Percentiles rank a stretch among this genome's conserved stretches.
Conservation (phyloP, 257 asterid genomes). For the Solanum piurae region DNA sequence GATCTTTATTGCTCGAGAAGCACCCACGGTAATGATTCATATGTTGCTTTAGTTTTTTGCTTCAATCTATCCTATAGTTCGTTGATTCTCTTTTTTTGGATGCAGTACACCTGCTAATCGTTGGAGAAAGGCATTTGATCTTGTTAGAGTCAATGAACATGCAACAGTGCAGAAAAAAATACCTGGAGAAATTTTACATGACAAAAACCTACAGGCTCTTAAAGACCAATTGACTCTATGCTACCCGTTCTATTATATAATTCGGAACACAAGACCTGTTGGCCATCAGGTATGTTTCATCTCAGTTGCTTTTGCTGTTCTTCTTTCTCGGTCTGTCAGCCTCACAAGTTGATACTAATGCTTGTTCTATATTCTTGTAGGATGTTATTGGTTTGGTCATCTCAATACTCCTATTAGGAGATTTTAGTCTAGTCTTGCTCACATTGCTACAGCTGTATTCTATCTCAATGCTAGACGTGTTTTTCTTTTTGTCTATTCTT, state of each 20-base stretch:
- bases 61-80: constrained; percentile 2
- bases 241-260: constrained; percentile 45
- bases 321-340: background rate
- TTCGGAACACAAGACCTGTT: constrained; percentile 61
- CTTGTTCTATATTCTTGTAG: constrained; percentile 31
- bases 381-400: constrained; percentile 77
- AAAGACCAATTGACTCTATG: constrained; percentile 38
- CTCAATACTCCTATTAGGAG: constrained; percentile 75
- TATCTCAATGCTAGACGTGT: constrained; percentile 48
- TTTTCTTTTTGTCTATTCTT: constrained; percentile 55
- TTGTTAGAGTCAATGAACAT: constrained; percentile 60
- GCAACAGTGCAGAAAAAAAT: constrained; percentile 37
- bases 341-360: background rate
- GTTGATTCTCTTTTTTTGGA: background rate
- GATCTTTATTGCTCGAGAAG: constrained; percentile 28
- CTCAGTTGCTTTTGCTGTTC: background rate
- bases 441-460: constrained; percentile 81
- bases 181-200: constrained; percentile 46
- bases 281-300: constrained; percentile 60
- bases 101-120: constrained; percentile 58
- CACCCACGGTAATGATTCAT: constrained; percentile 38
- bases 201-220: constrained; percentile 37
- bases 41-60: constrained; percentile 1
- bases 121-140: constrained; percentile 80
- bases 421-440: constrained; percentile 81